Conservation (phyloP, 208 protist species). For the Crithidia brevicula region DNA sequence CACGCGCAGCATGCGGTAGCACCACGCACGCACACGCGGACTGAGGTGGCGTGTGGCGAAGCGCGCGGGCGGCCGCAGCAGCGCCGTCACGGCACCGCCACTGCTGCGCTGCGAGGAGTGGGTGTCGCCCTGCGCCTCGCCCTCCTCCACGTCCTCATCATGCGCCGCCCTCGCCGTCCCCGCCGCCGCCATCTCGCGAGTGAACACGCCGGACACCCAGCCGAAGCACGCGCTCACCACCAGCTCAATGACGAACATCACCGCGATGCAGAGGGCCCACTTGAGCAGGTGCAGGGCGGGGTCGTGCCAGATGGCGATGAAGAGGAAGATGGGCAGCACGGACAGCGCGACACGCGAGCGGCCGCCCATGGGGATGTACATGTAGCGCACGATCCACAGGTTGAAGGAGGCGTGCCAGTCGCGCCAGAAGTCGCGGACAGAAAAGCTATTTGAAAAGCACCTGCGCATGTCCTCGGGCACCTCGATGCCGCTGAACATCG, state of each 20-base stretch:
- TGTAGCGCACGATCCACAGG: conserved; percentile 94
- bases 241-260: conserved; percentile 65
- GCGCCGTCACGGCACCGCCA: background rate
- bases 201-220: conserved; percentile 17
- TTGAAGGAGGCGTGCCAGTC: conserved; percentile 95
- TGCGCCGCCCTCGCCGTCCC: background rate
- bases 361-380: conserved; percentile 94
- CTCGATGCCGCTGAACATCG: conserved; percentile 85
- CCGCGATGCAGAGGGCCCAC: conserved; percentile 66
- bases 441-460: conserved; percentile 88
- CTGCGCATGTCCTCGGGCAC: conserved; percentile 90
- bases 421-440: conserved; percentile 92
- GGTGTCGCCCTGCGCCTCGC: background rate
- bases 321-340: conserved; percentile 92
- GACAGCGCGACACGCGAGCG: conserved; percentile 46
- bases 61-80: conserved; percentile 18
- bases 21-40: conserved; percentile 14
- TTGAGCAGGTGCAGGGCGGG: conserved; percentile 68
- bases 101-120: background rate
- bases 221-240: conserved; percentile 33
- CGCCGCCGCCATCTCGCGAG: conserved; percentile 26
- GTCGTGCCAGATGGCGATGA: conserved; percentile 95
- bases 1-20: conserved; percentile 26
- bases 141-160: background rate
- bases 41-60: conserved; percentile 8